Evolutionary conservation across 1,139 yeast species (phyloP).

Genomic region (Debaryomyces robertsiae): DNA sequence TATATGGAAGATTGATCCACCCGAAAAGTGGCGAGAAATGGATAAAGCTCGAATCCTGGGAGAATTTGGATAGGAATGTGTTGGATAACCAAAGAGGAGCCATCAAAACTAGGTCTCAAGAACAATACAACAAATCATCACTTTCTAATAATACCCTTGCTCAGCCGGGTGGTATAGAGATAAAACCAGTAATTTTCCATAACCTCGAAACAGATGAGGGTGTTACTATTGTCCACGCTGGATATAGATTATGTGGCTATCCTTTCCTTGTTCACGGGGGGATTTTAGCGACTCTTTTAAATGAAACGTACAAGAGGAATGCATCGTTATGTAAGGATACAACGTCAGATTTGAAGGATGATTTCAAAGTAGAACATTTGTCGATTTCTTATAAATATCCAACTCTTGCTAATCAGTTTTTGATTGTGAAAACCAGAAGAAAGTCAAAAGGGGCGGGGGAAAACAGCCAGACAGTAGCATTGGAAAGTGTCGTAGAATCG

Average conservation of each 20-base stretch:
- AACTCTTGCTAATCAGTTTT: conserved; percentile 76
- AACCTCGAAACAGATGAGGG: conserved; percentile 59
- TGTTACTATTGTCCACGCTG: conserved; percentile 72
- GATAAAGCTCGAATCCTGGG: conserved; percentile 59
- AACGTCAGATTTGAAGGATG: conserved; percentile 38
- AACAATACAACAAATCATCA: conserved; percentile 34
- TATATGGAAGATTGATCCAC: conserved; percentile 51
- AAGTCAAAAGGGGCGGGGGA: conserved; percentile 24
- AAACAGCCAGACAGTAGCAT: conserved; percentile 28
- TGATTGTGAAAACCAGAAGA: conserved; percentile 60
- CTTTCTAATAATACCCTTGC: conserved; percentile 39
- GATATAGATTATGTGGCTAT: conserved; percentile 79
- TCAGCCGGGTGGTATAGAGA: conserved; percentile 76
- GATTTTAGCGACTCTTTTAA: conserved; percentile 76
- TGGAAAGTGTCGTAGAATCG: conserved; percentile 39
- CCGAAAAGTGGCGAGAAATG: conserved; percentile 44
- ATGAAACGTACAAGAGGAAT: conserved; percentile 68
- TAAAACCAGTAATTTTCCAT: conserved; percentile 72
- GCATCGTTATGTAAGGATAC: conserved; percentile 46
- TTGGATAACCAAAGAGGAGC: conserved; percentile 27
- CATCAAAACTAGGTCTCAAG: conserved; percentile 27
- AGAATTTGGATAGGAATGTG: conserved; percentile 51
- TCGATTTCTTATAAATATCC: conserved; percentile 68
- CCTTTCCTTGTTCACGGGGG: conserved; percentile 93
- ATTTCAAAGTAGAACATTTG: conserved; percentile 52